Conservation (phyloP, 495 filamentous ascomycete genomes). For the Daldinia childiae region DNA sequence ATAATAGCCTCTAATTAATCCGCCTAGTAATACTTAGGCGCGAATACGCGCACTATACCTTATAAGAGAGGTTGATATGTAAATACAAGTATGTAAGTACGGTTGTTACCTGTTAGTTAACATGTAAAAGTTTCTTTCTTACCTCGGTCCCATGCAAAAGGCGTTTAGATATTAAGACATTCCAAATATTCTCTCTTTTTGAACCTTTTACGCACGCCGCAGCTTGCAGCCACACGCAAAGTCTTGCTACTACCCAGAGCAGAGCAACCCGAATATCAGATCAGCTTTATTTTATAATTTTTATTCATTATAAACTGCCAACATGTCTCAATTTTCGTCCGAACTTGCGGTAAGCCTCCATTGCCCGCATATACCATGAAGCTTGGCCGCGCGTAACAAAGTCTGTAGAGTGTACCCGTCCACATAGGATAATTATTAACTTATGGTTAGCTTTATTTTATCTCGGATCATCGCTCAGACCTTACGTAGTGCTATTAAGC, state of each 20-base stretch:
- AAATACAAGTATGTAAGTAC: too few relatives aligned
- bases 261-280: conserved; percentile 17
- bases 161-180: conserved; percentile 16
- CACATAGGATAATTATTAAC: neutral
- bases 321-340: conserved; percentile 1
- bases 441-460: conserved; percentile 4
- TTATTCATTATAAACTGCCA: neutral
- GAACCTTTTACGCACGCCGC: conserved; percentile 1
- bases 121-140: conserved; percentile 12
- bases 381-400: neutral
- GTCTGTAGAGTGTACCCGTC: neutral
- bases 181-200: neutral
- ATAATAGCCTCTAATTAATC: neutral
- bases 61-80: too few relatives aligned
- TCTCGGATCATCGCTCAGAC: conserved; percentile 1
- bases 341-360: conserved; percentile 14
- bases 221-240: conserved; percentile 14
- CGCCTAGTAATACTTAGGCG: neutral
- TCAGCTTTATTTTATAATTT: neutral
- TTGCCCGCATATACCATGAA: neutral
- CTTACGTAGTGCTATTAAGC: neutral
- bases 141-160: conserved; percentile 25
- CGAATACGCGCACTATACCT: too few relatives aligned
- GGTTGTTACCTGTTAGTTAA: neutral
- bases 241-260: conserved; percentile 3